phyloP scores from a whole-genome alignment of 2,329 filamentous ascomycete species.

The Trichoderma sp. region DNA sequence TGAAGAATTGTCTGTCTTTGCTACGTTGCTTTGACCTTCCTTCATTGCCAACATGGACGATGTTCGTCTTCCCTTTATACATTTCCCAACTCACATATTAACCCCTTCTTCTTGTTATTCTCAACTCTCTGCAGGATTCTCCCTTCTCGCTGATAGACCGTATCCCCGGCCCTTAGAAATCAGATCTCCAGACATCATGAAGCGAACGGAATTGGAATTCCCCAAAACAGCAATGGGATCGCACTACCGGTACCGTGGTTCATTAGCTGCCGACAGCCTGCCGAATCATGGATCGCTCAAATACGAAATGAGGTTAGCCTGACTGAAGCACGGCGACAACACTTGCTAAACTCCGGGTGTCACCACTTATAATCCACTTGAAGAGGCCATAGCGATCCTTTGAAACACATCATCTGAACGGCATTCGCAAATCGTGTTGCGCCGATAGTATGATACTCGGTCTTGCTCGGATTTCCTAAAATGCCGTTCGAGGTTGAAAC shows the following conservation, averaged over 20 bases:
- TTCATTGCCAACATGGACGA: neutral
- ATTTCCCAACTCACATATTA: neutral
- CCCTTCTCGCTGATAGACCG: neutral
- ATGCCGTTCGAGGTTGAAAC: neutral
- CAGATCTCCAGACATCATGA: neutral
- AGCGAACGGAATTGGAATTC: neutral
- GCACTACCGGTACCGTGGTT: neutral
- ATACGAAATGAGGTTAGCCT: conserved; percentile 15
- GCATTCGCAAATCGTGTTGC: neutral
- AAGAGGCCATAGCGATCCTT: neutral
- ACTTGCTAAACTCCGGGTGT: neutral
- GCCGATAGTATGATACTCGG: neutral
- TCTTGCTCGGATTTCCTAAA: conserved; percentile 10
- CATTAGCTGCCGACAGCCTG: neutral
- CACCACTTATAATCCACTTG: neutral
- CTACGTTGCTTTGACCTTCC: neutral
- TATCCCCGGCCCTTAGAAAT: neutral
- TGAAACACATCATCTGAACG: neutral
- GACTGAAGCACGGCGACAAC: neutral
- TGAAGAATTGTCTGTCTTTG: neutral
- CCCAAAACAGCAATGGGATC: conserved; percentile 8
- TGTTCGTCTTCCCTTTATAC: neutral
- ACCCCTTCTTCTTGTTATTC: neutral
- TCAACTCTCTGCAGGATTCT: neutral
- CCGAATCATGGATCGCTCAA: conserved; percentile 9